Base-by-base conservation (phyloP, 1,284 basidiomycete species). In the Cystobasidium sp. region DNA sequence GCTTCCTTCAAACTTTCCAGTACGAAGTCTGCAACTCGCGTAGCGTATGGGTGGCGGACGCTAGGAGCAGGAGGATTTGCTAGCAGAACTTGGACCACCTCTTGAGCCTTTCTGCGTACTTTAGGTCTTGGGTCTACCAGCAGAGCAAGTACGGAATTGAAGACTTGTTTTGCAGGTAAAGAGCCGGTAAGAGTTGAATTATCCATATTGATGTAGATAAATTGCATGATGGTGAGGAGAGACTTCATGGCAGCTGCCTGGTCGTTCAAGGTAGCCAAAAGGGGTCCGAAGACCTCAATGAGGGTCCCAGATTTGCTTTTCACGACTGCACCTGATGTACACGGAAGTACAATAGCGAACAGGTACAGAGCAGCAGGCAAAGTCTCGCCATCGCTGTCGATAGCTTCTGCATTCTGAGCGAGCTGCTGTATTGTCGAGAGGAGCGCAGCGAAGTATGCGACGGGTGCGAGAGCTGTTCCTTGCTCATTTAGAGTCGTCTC, bases 81-180 rank as follows among this genome's bases (percentile, higher is more conserved):
- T 39, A 95, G 85, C 4, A 94, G 86, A 77, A 92, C 89, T 76
- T 86, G 87, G 52, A 99, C 87, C 24, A 92, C 87, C 78, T 97
- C 94, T 71, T 91, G 90, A 9, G 96, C 94, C 77, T 90, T 88
- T 83, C 89, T 94, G 73, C 97, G 88, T 61, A 99, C 93, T 84
- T 99, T 98, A 47, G 97, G 96, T 58, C 96, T 86, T 1, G 89
- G 87, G 84, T 99, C 96, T 64, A 94, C 85, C 78, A 89, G 90
- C 64, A 98, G 84, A 75, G 91, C 89, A 61, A 99, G 85, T 61
- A 96, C 85, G 24, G 89, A 88, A 44, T 89, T 88, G 83, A 92
- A 94, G 1, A 88, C 85, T 80, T 92, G 89, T 59, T 91, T 88
- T 12, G 71, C 53, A 18, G 59, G 64, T 84, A 89, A 79, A 85